Conservation (phyloP, 2,329 filamentous ascomycete genomes). For the Cryphonectria japonica region DNA sequence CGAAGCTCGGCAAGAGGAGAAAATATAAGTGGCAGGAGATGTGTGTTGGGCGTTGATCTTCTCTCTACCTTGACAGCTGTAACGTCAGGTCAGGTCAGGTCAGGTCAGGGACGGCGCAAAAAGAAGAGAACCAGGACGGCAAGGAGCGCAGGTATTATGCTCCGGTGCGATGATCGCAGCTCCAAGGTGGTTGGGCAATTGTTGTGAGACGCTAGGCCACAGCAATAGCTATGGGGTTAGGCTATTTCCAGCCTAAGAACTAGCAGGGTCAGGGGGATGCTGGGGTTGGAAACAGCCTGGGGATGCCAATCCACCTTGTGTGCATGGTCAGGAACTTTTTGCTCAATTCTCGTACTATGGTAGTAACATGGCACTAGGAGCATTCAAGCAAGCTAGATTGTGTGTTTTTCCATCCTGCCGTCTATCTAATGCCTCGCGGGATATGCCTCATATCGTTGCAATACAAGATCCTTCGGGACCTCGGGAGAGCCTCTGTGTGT, state of each 20-base stretch:
- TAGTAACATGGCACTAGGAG: neutral
- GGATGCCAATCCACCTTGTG: neutral
- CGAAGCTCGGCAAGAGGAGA: constrained; percentile 10
- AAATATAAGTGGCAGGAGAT: neutral
- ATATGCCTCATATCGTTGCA: neutral
- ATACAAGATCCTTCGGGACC: constrained; percentile 9
- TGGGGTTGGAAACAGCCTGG: constrained; percentile 5
- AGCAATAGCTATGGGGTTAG: constrained; percentile 19
- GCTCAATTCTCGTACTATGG: neutral
- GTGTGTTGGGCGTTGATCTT: constrained; percentile 7
- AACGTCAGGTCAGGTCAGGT: constrained; percentile 7
- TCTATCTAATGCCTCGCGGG: neutral
- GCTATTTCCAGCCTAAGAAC: constrained; percentile 20
- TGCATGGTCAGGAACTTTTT: neutral
- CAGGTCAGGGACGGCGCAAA: neutral
- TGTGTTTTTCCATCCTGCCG: neutral
- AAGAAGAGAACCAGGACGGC: constrained; percentile 3
- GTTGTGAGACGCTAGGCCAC: constrained; percentile 13
- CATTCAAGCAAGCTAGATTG: neutral
- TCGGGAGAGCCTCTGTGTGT: constrained; percentile 13
- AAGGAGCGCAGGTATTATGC: constrained; percentile 11
- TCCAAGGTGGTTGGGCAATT: constrained; percentile 15
- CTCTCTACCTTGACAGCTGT: constrained; percentile 3
- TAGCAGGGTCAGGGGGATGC: neutral
- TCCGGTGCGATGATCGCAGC: constrained; percentile 16